These are phyloP conservation scores for Jaapia argillacea DNA, from an alignment of 768 basidiomycete genomes.

Conservation along the genomic window DNA sequence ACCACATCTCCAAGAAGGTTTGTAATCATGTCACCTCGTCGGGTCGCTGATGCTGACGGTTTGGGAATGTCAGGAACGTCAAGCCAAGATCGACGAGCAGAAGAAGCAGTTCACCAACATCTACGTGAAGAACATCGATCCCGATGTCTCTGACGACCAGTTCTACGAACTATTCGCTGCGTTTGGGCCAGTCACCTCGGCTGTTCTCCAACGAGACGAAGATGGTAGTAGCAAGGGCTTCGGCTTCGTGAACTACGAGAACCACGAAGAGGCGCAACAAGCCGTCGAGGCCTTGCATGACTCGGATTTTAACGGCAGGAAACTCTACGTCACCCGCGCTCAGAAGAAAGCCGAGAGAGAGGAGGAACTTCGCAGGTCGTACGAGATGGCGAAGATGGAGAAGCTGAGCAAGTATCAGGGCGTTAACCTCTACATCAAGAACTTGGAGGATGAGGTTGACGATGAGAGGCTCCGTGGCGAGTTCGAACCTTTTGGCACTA, in stretches of 20 bases:
- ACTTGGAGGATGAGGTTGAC: constrained; percentile 95
- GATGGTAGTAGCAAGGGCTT: constrained; percentile 93
- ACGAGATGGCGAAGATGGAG: constrained; percentile 96
- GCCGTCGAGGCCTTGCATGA: constrained; percentile 91
- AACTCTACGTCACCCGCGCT: constrained; percentile 91
- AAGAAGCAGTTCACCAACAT: constrained; percentile 96
- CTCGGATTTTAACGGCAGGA: constrained; percentile 71
- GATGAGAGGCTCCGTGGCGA: constrained; percentile 95
- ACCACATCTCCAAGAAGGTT: constrained; percentile 95
- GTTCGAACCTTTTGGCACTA: constrained; percentile 93
- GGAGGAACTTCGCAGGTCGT: constrained; percentile 87
- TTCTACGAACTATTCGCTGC: constrained; percentile 72
- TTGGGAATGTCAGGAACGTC: constrained; percentile 73
- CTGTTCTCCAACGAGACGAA: constrained; percentile 75
- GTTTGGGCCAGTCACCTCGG: constrained; percentile 84
- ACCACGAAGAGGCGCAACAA: constrained; percentile 82
- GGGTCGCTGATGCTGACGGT: background rate
- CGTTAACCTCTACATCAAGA: constrained; percentile 99
- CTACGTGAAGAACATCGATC: constrained; percentile 94
- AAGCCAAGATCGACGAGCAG: constrained; percentile 98
- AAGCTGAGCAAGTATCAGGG: constrained; percentile 97
- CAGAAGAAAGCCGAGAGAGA: constrained; percentile 99
- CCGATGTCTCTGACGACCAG: constrained; percentile 75
- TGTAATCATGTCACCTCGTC: constrained; percentile 11
- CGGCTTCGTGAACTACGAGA: constrained; percentile 95